These are phyloP conservation scores for Amylocystis lapponica DNA, from an alignment of 768 basidiomycete species.

Conservation along the genomic window DNA sequence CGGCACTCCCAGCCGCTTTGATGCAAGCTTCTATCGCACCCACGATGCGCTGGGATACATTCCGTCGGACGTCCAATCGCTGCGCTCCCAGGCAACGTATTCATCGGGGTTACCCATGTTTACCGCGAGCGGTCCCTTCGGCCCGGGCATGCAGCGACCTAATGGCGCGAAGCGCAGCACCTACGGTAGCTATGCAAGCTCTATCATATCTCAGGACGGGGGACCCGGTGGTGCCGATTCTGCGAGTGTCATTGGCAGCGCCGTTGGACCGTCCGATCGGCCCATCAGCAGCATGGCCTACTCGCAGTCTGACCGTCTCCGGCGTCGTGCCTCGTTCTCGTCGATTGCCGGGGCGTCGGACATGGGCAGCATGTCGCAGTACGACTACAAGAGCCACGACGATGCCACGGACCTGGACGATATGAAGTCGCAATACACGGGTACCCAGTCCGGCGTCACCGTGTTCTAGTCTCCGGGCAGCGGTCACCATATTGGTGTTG, in stretches of 20 bases:
- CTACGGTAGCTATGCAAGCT: slow-evolving; percentile 80
- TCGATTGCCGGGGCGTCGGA: slow-evolving; percentile 73
- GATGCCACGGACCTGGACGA: slow-evolving; percentile 76
- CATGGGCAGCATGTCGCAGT: slow-evolving; percentile 69
- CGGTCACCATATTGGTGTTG: background rate
- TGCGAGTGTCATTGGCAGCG: slow-evolving; percentile 55
- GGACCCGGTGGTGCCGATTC: slow-evolving; percentile 56
- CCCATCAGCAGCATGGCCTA: slow-evolving; percentile 57
- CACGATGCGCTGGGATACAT: slow-evolving; percentile 94
- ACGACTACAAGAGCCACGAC: slow-evolving; percentile 88
- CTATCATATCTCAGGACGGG: slow-evolving; percentile 89
- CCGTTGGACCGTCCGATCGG: slow-evolving; percentile 40
- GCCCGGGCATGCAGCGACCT: slow-evolving; percentile 58
- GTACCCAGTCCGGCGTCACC: slow-evolving; percentile 80
- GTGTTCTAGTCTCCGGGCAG: slow-evolving; percentile 53
- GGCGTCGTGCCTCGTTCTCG: slow-evolving; percentile 71
- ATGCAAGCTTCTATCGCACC: slow-evolving; percentile 91
- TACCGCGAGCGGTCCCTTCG: slow-evolving; percentile 60
- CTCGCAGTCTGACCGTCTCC: slow-evolving; percentile 87
- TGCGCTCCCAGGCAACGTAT: slow-evolving; percentile 95
- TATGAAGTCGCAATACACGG: slow-evolving; percentile 84
- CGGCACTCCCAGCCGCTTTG: slow-evolving; percentile 92
- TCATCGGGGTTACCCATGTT: slow-evolving; percentile 90
- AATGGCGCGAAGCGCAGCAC: slow-evolving; percentile 67
- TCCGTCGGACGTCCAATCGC: slow-evolving; percentile 91